A percentile compares a stretch with the other conserved stretches of the same genome.
Conservation (phyloP, 441 rosid species). For the Pelargonium cotyledonis region DNA sequence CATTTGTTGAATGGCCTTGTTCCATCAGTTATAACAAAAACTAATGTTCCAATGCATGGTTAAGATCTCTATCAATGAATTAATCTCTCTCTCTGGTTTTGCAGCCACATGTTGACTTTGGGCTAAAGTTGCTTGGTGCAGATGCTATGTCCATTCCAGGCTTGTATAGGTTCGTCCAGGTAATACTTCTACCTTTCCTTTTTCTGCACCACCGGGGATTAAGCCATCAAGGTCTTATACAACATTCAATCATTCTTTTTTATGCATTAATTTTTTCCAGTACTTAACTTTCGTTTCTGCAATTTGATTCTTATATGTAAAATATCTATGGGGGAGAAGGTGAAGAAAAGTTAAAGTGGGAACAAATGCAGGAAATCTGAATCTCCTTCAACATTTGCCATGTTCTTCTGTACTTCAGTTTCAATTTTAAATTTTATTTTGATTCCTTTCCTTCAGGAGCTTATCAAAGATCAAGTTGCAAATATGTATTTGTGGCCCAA, state of each 20-base stretch:
- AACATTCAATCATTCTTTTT: background rate
- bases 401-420: no score
- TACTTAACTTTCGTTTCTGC: background rate
- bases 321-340: no score
- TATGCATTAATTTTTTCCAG: background rate
- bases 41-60: background rate
- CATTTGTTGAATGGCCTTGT: background rate
- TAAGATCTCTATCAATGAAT: background rate
- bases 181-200: background rate
- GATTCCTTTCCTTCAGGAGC: conserved; percentile 15
- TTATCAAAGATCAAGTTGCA: conserved; percentile 18
- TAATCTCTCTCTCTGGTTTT: background rate
- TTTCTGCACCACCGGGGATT: background rate
- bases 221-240: background rate
- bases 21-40: no score
- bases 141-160: conserved; percentile 24
- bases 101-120: conserved; percentile 25
- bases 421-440: background rate
- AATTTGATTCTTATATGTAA: background rate
- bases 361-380: no score
- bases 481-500: conserved; percentile 22
- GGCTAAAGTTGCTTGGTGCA: conserved; percentile 16
- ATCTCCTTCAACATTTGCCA: no score
- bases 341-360: no score
- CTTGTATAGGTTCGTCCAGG: conserved; percentile 20